Base-by-base conservation (phyloP, 2,329 filamentous ascomycete genomes). In the Spiromastix sp. region DNA sequence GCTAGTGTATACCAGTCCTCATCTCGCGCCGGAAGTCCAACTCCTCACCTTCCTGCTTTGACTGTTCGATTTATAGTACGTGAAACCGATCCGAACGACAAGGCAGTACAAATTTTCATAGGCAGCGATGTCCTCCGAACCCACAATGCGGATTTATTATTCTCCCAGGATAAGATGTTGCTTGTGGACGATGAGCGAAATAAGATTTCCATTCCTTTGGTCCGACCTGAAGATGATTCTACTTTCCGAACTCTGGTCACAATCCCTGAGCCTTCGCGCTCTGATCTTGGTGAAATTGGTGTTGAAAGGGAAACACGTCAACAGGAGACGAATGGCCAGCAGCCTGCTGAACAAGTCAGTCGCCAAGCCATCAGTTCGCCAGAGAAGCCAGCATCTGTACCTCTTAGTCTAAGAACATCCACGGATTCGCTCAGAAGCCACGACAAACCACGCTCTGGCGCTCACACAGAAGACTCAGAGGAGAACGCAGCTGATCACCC, bases 131-230 rank as follows among this genome's bases (percentile, higher is more conserved):
- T 85, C 10, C 68, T 98, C 38, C 76, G 87, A 42, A 71, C 81
- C 7, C 85, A 93, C 52, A 93, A 83, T 45, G 89, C 85, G 16
- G 91, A 96, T 55, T 72, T 98, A 8, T 64, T 96, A 15, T 85
- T 98, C 49, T 96, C 91, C 0, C 84, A 87, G 45, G 94, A 94
- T 51, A 81, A 81, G 44, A 76, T 98, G 67, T 81, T 82, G 0
- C 67, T 96, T 18, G 87, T 86, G 47, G 85, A 93, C 47, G 82
- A 85, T 51, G 85, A 93, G 39, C 74, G 81, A 30, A 85, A 83
- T 55, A 91, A 89, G 51, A 67, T 96, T 9, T 86, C 84, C 11
- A 80, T 98, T 21, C 91, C 91, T 2, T 81, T 98, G 46, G 86
- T 94, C 26, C 77, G 91, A 18, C 91, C 91, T 0, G 91, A 96